A percentile compares a stretch with the other conserved stretches of the same genome.
These are phyloP conservation scores for Colletotrichum sp. DNA, from an alignment of 2,329 filamentous ascomycete genomes.

Conservation along the genomic window DNA sequence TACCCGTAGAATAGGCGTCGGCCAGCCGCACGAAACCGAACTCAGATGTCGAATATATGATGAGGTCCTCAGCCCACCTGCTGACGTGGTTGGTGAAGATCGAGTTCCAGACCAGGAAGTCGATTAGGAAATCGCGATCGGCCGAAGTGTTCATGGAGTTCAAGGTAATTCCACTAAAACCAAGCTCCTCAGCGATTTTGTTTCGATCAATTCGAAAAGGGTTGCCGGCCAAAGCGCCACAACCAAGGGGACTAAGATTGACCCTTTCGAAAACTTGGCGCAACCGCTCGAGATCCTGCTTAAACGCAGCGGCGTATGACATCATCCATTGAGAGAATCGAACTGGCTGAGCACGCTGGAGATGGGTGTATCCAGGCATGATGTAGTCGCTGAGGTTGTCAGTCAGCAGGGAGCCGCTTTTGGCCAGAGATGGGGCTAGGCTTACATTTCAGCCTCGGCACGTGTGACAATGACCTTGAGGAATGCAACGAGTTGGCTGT, in stretches of 20 bases:
- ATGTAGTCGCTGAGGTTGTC: constrained; percentile 27
- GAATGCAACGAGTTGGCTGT: constrained; percentile 27
- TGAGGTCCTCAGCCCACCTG: constrained; percentile 76
- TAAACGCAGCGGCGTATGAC: constrained; percentile 26
- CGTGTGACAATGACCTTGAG: constrained; percentile 26
- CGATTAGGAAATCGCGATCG: constrained; percentile 76
- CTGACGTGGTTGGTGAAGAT: constrained; percentile 75
- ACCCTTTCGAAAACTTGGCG: constrained; percentile 26
- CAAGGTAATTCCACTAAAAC: constrained; percentile 70
- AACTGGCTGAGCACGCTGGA: constrained; percentile 30
- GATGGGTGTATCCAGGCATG: constrained; percentile 33
- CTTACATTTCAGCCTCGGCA: constrained; percentile 33
- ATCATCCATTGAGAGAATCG: constrained; percentile 27
- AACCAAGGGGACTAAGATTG: constrained; percentile 28
- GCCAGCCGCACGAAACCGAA: constrained; percentile 27
- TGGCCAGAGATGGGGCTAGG: constrained; percentile 18
- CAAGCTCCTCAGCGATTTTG: constrained; percentile 63
- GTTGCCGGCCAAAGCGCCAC: constrained; percentile 30
- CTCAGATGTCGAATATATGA: constrained; percentile 49
- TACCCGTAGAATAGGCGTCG: constrained; percentile 27
- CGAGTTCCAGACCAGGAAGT: constrained; percentile 73
- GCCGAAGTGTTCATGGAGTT: constrained; percentile 75
- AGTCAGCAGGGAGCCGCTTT: constrained; percentile 22
- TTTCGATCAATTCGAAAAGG: constrained; percentile 34
- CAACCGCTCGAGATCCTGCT: constrained; percentile 29